Conservation (phyloP, 441 rosid genomes). For the Metrosideros polymorpha region DNA sequence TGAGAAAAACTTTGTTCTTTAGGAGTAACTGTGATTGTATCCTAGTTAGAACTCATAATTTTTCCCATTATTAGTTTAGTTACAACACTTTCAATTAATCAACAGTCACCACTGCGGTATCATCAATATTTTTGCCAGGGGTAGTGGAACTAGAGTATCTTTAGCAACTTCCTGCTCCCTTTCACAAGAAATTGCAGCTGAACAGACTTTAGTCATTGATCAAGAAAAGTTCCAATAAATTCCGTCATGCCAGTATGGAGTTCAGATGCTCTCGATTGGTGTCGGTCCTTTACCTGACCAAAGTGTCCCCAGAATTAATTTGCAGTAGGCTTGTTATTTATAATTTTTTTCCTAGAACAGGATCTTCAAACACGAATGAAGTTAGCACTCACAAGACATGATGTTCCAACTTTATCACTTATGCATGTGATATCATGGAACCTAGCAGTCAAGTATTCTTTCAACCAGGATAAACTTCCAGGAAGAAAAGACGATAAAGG, state of each 20-base stretch:
- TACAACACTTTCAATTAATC: background rate
- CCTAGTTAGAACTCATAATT: background rate
- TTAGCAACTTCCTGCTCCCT: background rate
- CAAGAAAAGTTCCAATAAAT: background rate
- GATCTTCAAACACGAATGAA: background rate
- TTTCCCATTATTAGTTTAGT: background rate
- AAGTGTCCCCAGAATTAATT: background rate
- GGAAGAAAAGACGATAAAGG: background rate
- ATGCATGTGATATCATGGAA: background rate
- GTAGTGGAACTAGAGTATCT: background rate
- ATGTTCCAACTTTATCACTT: background rate
- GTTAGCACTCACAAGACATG: background rate
- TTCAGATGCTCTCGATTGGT: background rate
- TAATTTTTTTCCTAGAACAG: background rate
- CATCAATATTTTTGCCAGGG: background rate
- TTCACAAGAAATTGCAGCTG: background rate
- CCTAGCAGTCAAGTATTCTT: background rate
- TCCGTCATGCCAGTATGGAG: background rate
- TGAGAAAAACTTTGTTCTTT: background rate
- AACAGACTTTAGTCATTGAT: background rate
- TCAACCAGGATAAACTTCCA: background rate
- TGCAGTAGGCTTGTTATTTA: background rate
- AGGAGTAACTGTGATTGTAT: background rate
- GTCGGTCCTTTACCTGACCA: background rate
- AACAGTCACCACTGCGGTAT: background rate